Conservation (phyloP, 1,139 yeast genomes). For the Magnusiomyces ingens region DNA sequence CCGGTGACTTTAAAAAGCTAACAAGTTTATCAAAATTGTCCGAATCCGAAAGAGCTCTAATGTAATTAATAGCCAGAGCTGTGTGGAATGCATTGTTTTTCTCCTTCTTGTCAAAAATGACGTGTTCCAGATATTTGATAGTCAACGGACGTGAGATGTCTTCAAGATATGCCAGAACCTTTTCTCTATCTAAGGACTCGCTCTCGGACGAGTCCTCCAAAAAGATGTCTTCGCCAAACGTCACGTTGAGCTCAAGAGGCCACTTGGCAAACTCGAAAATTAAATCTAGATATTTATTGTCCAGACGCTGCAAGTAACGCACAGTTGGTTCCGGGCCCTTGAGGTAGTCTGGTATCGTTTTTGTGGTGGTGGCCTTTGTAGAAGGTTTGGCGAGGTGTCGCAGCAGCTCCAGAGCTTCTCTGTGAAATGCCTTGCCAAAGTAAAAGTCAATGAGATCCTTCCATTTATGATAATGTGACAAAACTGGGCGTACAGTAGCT, state of each 20-base stretch:
- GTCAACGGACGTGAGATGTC: conserved; percentile 35
- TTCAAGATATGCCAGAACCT: conserved; percentile 46
- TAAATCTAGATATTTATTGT: conserved; percentile 44
- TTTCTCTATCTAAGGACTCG: conserved; percentile 48
- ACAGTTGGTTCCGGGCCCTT: conserved; percentile 47
- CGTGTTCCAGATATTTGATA: conserved; percentile 55
- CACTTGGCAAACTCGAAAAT: conserved; percentile 55
- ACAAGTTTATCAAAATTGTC: conserved; percentile 23
- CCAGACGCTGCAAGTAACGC: conserved; percentile 58
- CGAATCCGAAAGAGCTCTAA: conserved; percentile 33
- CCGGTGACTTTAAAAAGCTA: conserved; percentile 26
- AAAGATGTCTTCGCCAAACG: conserved; percentile 49
- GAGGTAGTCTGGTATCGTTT: conserved; percentile 20
- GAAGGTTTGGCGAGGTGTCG: conserved; percentile 24
- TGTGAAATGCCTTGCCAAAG: conserved; percentile 55
- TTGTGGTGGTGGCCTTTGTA: conserved; percentile 15
- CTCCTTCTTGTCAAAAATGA: conserved; percentile 41
- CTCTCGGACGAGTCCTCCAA: conserved; percentile 61
- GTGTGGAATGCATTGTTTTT: conserved; percentile 45
- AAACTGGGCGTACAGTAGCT: conserved; percentile 49
- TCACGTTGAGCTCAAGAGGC: conserved; percentile 42
- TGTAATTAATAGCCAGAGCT: conserved; percentile 50
- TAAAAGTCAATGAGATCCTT: conserved; percentile 77
- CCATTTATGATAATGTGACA: conserved; percentile 47
- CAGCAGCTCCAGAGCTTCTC: conserved; percentile 60